Conservation (phyloP, 2,329 filamentous ascomycete species). For the Talaromyces sp. region DNA sequence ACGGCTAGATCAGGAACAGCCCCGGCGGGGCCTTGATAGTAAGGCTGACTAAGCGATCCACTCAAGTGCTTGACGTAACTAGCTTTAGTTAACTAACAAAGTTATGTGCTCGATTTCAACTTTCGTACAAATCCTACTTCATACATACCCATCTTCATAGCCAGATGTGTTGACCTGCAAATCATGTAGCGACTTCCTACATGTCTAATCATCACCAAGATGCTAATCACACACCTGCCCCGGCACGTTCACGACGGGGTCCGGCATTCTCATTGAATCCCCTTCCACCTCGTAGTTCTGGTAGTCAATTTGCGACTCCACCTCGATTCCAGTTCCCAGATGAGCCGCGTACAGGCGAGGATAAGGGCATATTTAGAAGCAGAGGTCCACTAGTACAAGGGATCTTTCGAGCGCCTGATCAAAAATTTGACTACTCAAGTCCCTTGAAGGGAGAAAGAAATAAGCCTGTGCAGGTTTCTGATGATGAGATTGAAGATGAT, state of each 20-base stretch:
- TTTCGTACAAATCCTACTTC: neutral
- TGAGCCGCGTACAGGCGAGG: neutral
- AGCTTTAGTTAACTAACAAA: too few species aligned
- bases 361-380: neutral
- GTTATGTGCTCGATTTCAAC: neutral
- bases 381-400: neutral
- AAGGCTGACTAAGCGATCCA: neutral
- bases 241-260: slow-evolving; percentile 9
- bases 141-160: neutral
- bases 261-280: slow-evolving; percentile 14
- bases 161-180: neutral
- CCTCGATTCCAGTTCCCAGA: slow-evolving; percentile 17
- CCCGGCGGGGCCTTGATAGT: too few species aligned
- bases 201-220: slow-evolving; percentile 1
- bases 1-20: too few species aligned
- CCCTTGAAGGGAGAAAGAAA: neutral
- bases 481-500: slow-evolving; percentile 8
- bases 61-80: too few species aligned
- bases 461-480: neutral
- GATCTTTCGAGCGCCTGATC: neutral
- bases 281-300: neutral
- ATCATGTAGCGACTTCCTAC: neutral
- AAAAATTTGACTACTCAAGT: neutral
- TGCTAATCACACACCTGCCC: slow-evolving; percentile 6
- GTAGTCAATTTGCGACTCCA: slow-evolving; percentile 18